Evolutionary conservation across 371 early-diverging fungal genomes (phyloP).

Genomic region (Dichotomocladium elegans): DNA sequence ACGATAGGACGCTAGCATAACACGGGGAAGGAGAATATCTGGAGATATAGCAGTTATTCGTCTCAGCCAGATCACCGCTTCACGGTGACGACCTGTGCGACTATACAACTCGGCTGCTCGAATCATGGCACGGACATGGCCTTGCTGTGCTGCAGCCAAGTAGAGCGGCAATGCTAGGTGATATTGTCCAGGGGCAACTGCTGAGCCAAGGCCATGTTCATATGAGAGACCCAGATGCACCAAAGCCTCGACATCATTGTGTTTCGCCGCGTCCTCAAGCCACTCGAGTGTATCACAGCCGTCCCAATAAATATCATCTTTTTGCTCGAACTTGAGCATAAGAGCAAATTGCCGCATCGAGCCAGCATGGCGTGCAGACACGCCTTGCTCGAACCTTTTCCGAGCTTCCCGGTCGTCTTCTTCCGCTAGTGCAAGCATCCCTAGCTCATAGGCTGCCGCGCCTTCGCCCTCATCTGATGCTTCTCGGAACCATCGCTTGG

Average conservation of each 20-base stretch:
- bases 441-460: constrained; percentile 14
- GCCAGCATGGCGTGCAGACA: constrained; percentile 11
- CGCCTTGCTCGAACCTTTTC: constrained; percentile 12
- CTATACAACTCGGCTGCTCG: constrained; percentile 11
- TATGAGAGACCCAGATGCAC: constrained; percentile 10
- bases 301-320: constrained; percentile 4
- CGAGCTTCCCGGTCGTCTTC: constrained; percentile 11
- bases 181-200: not conserved
- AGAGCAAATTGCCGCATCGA: constrained; percentile 21
- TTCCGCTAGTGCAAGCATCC: constrained; percentile 4
- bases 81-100: constrained; percentile 5
- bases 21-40: constrained; percentile 4
- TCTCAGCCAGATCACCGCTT: constrained; percentile 14
- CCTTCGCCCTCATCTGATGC: constrained; percentile 15
- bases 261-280: constrained; percentile 12
- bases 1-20: constrained; percentile 14
- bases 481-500: constrained; percentile 9
- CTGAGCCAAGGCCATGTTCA: constrained; percentile 13
- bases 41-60: constrained; percentile 4
- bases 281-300: constrained; percentile 9
- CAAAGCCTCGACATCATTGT: constrained; percentile 16
- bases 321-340: constrained; percentile 8
- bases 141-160: constrained; percentile 11
- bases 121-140: constrained; percentile 12
- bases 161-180: constrained; percentile 6